Percentiles rank a stretch among this genome's conserved stretches.
Conservation (phyloP, 345 rosid genomes). For the Lepidium didymum region DNA sequence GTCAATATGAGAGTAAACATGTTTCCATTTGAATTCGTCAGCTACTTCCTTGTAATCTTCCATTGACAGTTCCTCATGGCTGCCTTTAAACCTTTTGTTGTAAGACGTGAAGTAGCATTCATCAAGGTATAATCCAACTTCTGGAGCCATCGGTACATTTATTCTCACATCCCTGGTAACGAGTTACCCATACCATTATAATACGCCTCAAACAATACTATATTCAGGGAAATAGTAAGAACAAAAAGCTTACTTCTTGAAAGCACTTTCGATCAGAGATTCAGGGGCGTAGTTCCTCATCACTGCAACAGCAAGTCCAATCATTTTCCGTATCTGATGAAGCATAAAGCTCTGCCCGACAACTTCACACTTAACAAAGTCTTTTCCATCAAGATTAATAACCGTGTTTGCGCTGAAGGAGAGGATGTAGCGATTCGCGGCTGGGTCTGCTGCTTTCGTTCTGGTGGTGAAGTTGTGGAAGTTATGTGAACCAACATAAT, state of each 20-base stretch:
- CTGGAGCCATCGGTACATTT: slow-evolving; percentile 91
- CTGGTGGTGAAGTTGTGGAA: slow-evolving; percentile 94
- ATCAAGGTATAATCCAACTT: slow-evolving; percentile 90
- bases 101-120: slow-evolving; percentile 84
- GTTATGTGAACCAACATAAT: slow-evolving; percentile 84
- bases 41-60: slow-evolving; percentile 63
- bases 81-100: slow-evolving; percentile 73
- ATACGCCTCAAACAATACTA: not conserved
- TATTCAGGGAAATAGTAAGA: not conserved
- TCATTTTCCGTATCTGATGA: slow-evolving; percentile 94
- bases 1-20: slow-evolving; percentile 77
- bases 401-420: slow-evolving; percentile 54
- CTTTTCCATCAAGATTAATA: slow-evolving; percentile 61
- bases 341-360: slow-evolving; percentile 99
- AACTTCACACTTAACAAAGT: slow-evolving; percentile 90
- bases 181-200: not conserved
- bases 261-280: slow-evolving; percentile 55
- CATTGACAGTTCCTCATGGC: slow-evolving; percentile 84
- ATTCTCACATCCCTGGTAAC: slow-evolving; percentile 52
- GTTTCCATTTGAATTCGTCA: slow-evolving; percentile 72
- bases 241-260: slow-evolving; percentile 47
- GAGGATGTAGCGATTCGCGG: slow-evolving; percentile 65
- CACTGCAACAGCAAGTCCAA: slow-evolving; percentile 82
- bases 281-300: slow-evolving; percentile 81
- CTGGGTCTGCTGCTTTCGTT: slow-evolving; percentile 78